Conservation (phyloP, 768 basidiomycete genomes). For the Macrolepiota dolichaula region DNA sequence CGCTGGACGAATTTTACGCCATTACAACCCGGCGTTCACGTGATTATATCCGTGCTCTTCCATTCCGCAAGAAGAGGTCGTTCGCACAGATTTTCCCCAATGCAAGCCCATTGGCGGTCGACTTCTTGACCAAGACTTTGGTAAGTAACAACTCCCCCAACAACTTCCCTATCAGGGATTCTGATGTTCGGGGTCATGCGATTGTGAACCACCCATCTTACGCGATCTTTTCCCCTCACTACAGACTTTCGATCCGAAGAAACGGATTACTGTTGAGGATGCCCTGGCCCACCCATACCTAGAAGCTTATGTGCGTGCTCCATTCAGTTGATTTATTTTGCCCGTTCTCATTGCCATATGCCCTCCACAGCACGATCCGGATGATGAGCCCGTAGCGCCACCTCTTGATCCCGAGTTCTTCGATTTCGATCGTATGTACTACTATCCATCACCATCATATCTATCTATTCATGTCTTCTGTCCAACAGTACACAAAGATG, state of each 20-base stretch:
- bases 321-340: background rate
- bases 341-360: constrained; percentile 13
- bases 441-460: constrained; percentile 13
- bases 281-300: constrained; percentile 94
- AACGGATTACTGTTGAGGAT: constrained; percentile 91
- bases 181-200: background rate
- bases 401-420: constrained; percentile 97
- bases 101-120: constrained; percentile 70
- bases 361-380: constrained; percentile 75
- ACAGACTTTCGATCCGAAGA: constrained; percentile 96
- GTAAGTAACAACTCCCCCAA: constrained; percentile 32
- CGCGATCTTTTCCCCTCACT: background rate
- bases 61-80: constrained; percentile 84
- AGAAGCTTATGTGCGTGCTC: constrained; percentile 76
- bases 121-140: constrained; percentile 78
- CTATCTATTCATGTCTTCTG: background rate
- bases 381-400: constrained; percentile 93
- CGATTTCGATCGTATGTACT: constrained; percentile 77
- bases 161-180: background rate
- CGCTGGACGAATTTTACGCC: constrained; percentile 95
- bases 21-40: constrained; percentile 90
- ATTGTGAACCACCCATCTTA: background rate
- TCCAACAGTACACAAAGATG: constrained; percentile 83
- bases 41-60: constrained; percentile 92
- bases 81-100: constrained; percentile 89